Evolutionary conservation across 1,284 basidiomycete genomes (phyloP).

Genomic region (Ceratobasidium sp.): DNA sequence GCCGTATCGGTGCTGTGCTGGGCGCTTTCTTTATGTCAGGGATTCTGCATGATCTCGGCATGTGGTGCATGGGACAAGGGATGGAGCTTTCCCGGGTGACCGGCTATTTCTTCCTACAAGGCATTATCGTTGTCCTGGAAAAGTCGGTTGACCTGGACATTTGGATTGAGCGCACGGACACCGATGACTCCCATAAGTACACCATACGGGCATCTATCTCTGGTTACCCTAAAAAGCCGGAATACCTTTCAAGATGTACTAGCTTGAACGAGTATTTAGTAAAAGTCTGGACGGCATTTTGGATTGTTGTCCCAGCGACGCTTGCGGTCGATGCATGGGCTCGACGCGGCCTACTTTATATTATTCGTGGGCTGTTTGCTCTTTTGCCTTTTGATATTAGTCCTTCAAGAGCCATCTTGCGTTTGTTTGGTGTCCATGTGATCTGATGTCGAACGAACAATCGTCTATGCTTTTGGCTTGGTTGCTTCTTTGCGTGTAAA

Average conservation of each 20-base stretch:
- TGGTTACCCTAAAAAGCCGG: conserved; percentile 25
- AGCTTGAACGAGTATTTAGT: conserved; percentile 20
- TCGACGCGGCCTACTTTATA: conserved; percentile 25
- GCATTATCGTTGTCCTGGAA: conserved; percentile 68
- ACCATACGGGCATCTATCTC: conserved; percentile 24
- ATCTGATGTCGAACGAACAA: background rate
- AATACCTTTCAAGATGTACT: conserved; percentile 4
- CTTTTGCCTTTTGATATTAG: conserved; percentile 16
- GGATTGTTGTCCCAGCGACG: conserved; percentile 37
- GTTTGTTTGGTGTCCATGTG: conserved; percentile 2
- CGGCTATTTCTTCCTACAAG: conserved; percentile 72
- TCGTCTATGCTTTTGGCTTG: background rate
- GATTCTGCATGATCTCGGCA: conserved; percentile 68
- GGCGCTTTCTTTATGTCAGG: conserved; percentile 72
- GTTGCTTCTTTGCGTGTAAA: background rate
- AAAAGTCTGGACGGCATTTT: conserved; percentile 27
- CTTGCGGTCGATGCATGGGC: conserved; percentile 35
- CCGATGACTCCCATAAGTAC: conserved; percentile 17
- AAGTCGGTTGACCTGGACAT: conserved; percentile 46
- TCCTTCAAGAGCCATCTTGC: conserved; percentile 5
- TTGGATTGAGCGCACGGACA: conserved; percentile 34
- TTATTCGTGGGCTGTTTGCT: conserved; percentile 1
- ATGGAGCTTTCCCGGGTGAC: conserved; percentile 63
- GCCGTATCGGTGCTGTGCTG: conserved; percentile 57
- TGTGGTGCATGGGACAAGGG: conserved; percentile 73